Evolutionary conservation across 129 eudicot genomes (phyloP).

Genomic region (Calendula officinalis): DNA sequence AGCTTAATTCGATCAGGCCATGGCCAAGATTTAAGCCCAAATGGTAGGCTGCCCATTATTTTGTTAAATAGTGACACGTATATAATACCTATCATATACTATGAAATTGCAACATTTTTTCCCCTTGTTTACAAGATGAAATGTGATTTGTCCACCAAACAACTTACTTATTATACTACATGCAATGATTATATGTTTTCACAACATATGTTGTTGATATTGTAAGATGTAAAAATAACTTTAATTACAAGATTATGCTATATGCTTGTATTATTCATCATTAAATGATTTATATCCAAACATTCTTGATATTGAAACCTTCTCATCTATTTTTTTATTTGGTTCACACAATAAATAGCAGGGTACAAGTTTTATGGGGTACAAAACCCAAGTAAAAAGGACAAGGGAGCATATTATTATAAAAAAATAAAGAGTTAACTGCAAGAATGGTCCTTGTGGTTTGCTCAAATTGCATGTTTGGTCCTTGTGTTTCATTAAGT

Average conservation of each 20-base stretch:
- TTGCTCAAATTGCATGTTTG: too few relatives aligned
- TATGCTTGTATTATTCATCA: too few relatives aligned
- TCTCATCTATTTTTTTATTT: neutral
- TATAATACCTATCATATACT: neutral
- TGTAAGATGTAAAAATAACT: neutral
- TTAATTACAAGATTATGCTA: too few relatives aligned
- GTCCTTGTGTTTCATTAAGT: too few relatives aligned
- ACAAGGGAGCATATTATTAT: slow-evolving; percentile 35
- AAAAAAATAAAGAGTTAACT: too few relatives aligned
- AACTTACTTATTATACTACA: too few relatives aligned
- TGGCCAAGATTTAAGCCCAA: slow-evolving; percentile 27
- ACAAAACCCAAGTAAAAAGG: slow-evolving; percentile 28
- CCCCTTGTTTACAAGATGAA: too few relatives aligned
- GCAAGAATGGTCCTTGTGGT: too few relatives aligned
- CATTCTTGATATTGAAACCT: too few relatives aligned
- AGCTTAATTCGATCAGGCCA: neutral
- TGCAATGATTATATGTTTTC: too few relatives aligned
- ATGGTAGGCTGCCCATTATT: slow-evolving; percentile 12
- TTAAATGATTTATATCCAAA: too few relatives aligned
- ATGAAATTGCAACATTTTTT: neutral
- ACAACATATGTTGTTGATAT: neutral
- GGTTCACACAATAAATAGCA: slow-evolving; percentile 7
- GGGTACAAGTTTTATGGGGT: slow-evolving; percentile 20
- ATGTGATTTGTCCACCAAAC: too few relatives aligned
- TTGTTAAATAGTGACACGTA: neutral